Conservation (phyloP, 805 yeast genomes). For the Suhomyces sp. region DNA sequence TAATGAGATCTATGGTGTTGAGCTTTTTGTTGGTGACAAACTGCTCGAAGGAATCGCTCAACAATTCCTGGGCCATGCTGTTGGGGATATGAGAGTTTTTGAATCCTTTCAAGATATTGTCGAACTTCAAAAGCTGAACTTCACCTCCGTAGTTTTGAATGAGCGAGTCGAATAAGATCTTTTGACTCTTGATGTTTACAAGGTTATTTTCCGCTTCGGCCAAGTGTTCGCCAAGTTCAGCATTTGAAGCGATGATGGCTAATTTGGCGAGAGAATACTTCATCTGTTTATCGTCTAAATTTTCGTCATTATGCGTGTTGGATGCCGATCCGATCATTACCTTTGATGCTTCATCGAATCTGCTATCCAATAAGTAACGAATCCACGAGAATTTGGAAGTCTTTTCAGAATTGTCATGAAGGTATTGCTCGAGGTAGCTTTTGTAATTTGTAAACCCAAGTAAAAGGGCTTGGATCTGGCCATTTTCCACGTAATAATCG, state of each 20-base stretch:
- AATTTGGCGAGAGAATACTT: constrained; percentile 73
- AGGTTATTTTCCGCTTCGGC: constrained; percentile 50
- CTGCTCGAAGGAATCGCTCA: constrained; percentile 22
- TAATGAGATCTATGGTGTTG: constrained; percentile 46
- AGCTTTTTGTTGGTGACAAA: constrained; percentile 41
- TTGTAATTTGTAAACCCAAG: constrained; percentile 55
- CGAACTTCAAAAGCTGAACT: constrained; percentile 22
- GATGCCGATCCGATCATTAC: constrained; percentile 44
- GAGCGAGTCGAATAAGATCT: constrained; percentile 23
- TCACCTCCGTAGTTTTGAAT: constrained; percentile 23
- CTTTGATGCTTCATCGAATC: constrained; percentile 50
- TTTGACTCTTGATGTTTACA: constrained; percentile 50
- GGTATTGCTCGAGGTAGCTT: constrained; percentile 49
- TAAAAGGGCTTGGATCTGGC: constrained; percentile 53
- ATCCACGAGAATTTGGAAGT: constrained; percentile 71
- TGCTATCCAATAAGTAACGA: constrained; percentile 50
- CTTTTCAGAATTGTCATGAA: constrained; percentile 39
- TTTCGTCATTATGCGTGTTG: constrained; percentile 33
- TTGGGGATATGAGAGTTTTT: constrained; percentile 13
- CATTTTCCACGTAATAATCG: constrained; percentile 51
- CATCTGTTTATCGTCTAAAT: constrained; percentile 47
- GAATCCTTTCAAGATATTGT: constrained; percentile 21
- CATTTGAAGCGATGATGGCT: constrained; percentile 46
- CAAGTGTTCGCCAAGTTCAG: constrained; percentile 19
- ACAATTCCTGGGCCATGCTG: constrained; percentile 10